Percentiles rank a stretch among this genome's conserved stretches.
Conservation (phyloP, 2,329 filamentous ascomycete species). For the Alternaria hordeiaustralica region DNA sequence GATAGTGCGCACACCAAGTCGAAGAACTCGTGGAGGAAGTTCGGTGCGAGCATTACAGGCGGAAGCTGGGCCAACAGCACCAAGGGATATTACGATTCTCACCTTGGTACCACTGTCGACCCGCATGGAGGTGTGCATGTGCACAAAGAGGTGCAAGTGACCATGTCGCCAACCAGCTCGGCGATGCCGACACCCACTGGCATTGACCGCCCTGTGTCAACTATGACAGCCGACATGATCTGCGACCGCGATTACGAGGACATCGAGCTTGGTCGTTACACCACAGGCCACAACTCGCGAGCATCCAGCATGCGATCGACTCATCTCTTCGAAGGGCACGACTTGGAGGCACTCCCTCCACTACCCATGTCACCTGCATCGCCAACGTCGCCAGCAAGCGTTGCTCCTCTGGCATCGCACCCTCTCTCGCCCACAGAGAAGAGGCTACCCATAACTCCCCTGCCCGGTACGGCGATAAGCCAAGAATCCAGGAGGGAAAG, state of each 20-base stretch:
- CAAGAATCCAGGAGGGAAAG: neutral
- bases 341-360: slow-evolving; percentile 25
- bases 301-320: slow-evolving; percentile 13
- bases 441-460: neutral
- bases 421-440: neutral
- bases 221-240: slow-evolving; percentile 21
- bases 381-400: neutral
- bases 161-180: slow-evolving; percentile 12
- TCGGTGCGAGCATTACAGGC: slow-evolving; percentile 15
- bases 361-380: slow-evolving; percentile 14
- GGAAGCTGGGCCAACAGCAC: slow-evolving; percentile 9
- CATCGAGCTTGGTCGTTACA: slow-evolving; percentile 32
- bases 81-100: slow-evolving; percentile 33
- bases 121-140: slow-evolving; percentile 28
- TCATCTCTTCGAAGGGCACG: slow-evolving; percentile 5
- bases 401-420: neutral
- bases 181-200: neutral
- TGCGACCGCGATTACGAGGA: slow-evolving; percentile 29
- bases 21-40: slow-evolving; percentile 7
- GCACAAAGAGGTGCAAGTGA: slow-evolving; percentile 22
- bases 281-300: slow-evolving; percentile 16
- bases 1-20: neutral
- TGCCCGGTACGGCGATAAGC: neutral
- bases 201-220: slow-evolving; percentile 6
- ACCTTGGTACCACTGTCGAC: slow-evolving; percentile 27